Conservation (phyloP, 2,329 filamentous ascomycete genomes). For the Beauveria sp. region DNA sequence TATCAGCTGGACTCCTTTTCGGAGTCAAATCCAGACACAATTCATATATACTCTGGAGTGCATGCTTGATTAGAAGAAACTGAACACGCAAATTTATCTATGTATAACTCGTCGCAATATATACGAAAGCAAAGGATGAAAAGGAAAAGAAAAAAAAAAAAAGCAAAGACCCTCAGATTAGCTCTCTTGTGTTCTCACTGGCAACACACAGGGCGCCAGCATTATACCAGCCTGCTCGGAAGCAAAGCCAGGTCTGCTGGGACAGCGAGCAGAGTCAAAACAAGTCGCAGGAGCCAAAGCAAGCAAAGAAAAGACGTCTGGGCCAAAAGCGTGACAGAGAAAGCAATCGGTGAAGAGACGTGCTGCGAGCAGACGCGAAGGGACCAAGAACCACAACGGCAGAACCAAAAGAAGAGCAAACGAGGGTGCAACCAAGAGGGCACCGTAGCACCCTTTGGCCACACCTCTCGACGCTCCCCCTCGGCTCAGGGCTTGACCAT, state of each 20-base stretch:
- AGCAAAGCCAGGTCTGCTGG: background rate
- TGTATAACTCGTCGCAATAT: background rate
- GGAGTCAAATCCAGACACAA: background rate
- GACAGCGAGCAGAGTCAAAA: constrained; percentile 8
- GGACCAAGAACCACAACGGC: background rate
- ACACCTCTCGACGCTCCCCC: background rate
- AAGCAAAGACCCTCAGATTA: constrained; percentile 42
- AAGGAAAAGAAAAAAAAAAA: background rate
- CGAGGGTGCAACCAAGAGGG: background rate
- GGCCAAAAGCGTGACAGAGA: background rate
- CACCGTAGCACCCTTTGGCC: background rate
- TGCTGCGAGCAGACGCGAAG: background rate
- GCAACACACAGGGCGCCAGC: constrained; percentile 29
- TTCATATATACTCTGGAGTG: background rate
- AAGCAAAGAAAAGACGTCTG: background rate
- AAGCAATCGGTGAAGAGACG: background rate
- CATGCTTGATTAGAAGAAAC: background rate
- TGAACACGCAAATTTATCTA: background rate
- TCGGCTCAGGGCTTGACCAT: background rate
- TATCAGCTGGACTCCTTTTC: background rate
- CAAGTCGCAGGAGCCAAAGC: constrained; percentile 9
- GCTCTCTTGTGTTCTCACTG: constrained; percentile 48
- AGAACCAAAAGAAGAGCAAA: background rate
- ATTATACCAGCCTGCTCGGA: background rate
- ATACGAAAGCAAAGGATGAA: background rate